phyloP scores from a whole-genome alignment of 139 green algal species.

The Microglena sp. region DNA sequence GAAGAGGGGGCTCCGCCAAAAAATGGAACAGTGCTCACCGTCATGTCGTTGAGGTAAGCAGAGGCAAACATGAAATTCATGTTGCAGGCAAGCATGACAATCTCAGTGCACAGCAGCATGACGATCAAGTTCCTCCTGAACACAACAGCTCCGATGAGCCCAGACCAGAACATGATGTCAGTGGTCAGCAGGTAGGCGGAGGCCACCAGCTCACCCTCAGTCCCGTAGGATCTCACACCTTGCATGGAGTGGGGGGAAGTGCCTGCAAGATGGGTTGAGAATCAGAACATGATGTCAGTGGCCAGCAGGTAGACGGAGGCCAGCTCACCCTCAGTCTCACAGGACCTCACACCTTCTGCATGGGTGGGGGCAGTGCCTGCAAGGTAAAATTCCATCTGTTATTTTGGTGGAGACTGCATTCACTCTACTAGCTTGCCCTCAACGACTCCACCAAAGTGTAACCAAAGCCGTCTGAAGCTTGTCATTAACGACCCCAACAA shows the following conservation, averaged over 20 bases:
- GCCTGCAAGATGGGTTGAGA: too few relatives aligned
- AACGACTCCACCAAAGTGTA: too few relatives aligned
- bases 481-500: too few relatives aligned
- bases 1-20: too few relatives aligned
- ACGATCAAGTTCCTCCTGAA: slow-evolving; percentile 39
- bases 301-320: slow-evolving; percentile 18
- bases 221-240: too few relatives aligned
- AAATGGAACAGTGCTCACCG: slow-evolving; percentile 6
- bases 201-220: slow-evolving; percentile 23
- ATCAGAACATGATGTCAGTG: slow-evolving; percentile 41
- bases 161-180: slow-evolving; percentile 40
- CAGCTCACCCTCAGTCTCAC: slow-evolving; percentile 23
- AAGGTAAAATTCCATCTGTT: too few relatives aligned
- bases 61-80: slow-evolving; percentile 38
- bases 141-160: slow-evolving; percentile 29
- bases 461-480: too few relatives aligned
- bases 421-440: too few relatives aligned
- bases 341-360: too few relatives aligned
- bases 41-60: slow-evolving; percentile 40
- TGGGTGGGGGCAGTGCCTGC: too few relatives aligned
- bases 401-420: too few relatives aligned
- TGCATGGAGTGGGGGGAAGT: too few relatives aligned
- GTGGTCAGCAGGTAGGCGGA: slow-evolving; percentile 19
- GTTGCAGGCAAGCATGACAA: slow-evolving; percentile 40
- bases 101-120: slow-evolving; percentile 33